Base-by-base conservation (phyloP, 352 stramenopile species). In the Phytophthora quininea region DNA sequence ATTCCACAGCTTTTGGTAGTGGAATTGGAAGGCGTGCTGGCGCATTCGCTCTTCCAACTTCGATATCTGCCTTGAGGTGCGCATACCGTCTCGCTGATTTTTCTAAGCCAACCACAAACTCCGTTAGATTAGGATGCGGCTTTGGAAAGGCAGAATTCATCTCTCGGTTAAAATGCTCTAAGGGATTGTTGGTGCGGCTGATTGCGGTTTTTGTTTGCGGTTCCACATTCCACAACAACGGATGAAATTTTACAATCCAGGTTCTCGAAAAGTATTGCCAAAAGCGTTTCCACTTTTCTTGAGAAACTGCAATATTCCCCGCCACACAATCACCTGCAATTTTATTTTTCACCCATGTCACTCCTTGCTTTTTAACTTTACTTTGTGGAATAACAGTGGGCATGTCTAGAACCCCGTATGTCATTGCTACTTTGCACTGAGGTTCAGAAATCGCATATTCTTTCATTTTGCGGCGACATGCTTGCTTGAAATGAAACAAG, bases 101-200 rank as follows among this genome's bases (percentile, higher is more conserved):
- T 38, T 76, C 69, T 24, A 70, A 67, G 1, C 54, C 60, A 12
- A 45, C 31, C 1, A 73, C 64, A 40, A 77, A 74, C 15, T 53
- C 7, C 1, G 57, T 11, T n/a, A 68, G 29, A 12, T 53, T 65
- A 45, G 2, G 24, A 30, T 45, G 54, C 38, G 35, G 5, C 10
- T 5, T 10, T 11, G 35, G 35, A 40, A 40, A 40, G 10, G 35
- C 35, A 11, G 5, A 11, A 10, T 40, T 40, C 35, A 40, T 5
- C 35, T 40, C 35, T 10, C 35, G 5, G 35, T 40, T 40, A 40
- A 40, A 40, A 10, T 10, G 5, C 10, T 40, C 35, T 10, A 40
- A 10, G 5, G 35, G 35, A 10, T 40, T 40, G 35, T 40, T 40
- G 35, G 35, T 40, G 10, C 35, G 35, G 35, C 35, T 11, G 35